Base-by-base conservation (phyloP, 164 flowering plant species). In the Vitis rotundifolia region DNA sequence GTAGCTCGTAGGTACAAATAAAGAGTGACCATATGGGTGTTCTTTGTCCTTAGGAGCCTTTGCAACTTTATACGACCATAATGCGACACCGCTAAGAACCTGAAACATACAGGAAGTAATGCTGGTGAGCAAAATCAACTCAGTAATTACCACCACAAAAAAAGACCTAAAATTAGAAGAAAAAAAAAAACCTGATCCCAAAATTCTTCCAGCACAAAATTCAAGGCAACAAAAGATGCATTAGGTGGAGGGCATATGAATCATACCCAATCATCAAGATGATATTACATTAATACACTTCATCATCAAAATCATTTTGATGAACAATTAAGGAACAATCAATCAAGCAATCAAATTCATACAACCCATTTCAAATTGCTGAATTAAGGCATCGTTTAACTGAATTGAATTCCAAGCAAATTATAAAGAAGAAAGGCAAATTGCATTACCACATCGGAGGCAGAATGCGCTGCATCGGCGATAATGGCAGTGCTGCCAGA, bases 21-120 rank as follows among this genome's bases (percentile, higher is more conserved):
- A 88, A 83, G 70, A 79, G 82, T 80, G 79, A 96, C 98, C 99
- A 88, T 96, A 96, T 80, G 99, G 98, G 62, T 96, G 99, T 76
- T 96, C 97, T 81, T 89, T 84, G 85, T 96, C 99, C 83, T 87
- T 96, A 14, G 99, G 99, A 77, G 86, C 83, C 75, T 85, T 87
- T 61, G 86, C 94, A 79, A 84, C 95, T 81, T 80, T 86, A 80
- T 71, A 93, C 61, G 99, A 96, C 87, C 74, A 80, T 72, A 90
- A 78, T 67, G 98, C 98, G 74, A 92, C 80, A 12, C 97, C 85
- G 77, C 97, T 93, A 66, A 96, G 95, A 69, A 93, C 98, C 99
- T 92, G 85, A 73, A 78, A 75, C 70, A 64, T 10, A 56, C 63
- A 68, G 61, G 1, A 44, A 44, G 15, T 12, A 72, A 67, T 63